A percentile compares a stretch with the other conserved stretches of the same genome.
These are phyloP conservation scores for Lycium ferocissimum DNA, from an alignment of 257 asterid genomes.

Conservation along the genomic window DNA sequence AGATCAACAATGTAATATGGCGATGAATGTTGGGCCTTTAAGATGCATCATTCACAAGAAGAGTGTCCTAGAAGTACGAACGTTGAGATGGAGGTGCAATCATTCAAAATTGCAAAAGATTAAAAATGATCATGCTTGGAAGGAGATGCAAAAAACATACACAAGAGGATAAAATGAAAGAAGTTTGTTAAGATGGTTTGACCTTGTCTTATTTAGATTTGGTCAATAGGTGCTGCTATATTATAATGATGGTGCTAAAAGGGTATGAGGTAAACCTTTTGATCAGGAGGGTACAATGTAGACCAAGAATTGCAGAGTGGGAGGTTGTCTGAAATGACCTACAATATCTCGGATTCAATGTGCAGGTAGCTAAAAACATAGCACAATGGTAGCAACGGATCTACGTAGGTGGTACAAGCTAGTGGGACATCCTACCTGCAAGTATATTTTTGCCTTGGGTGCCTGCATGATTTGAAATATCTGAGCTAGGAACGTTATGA, in stretches of 20 bases:
- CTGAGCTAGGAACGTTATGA: neutral
- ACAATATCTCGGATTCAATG: neutral
- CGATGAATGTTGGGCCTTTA: neutral
- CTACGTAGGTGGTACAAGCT: neutral
- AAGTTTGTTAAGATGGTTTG: neutral
- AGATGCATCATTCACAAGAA: neutral
- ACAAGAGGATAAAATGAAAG: neutral
- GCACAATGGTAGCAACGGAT: neutral
- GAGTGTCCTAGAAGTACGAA: conserved; percentile 1
- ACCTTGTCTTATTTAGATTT: neutral
- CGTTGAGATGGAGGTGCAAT: neutral
- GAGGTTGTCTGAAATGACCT: neutral
- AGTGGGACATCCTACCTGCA: conserved; percentile 15
- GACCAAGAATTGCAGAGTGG: neutral
- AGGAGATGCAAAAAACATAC: neutral
- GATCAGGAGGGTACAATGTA: neutral
- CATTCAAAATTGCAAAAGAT: neutral
- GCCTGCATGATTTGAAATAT: neutral
- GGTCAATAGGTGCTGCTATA: neutral
- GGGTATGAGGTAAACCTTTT: neutral
- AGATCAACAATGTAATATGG: neutral
- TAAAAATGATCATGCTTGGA: neutral
- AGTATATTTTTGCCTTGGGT: neutral
- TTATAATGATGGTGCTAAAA: neutral
- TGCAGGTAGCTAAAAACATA: neutral